A percentile compares a stretch with the other conserved stretches of the same genome.
Conservation (phyloP, 2,329 filamentous ascomycete genomes). For the Berkeleyomyces basicola region DNA sequence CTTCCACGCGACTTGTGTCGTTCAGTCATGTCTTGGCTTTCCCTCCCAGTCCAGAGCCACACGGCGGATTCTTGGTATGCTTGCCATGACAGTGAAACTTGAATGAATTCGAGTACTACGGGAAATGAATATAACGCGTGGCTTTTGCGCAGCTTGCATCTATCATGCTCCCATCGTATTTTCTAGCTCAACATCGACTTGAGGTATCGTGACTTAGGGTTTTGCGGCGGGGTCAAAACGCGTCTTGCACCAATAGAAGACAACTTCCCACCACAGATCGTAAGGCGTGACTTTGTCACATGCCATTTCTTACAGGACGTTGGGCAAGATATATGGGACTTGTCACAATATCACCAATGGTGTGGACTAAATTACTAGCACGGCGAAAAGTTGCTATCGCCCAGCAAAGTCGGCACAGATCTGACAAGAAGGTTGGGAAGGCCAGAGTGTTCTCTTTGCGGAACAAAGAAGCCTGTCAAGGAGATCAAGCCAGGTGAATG, state of each 20-base stretch:
- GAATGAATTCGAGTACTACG: neutral
- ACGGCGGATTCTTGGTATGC: neutral
- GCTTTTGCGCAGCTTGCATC: neutral
- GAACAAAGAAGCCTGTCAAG: neutral
- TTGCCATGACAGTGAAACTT: neutral
- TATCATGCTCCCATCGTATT: neutral
- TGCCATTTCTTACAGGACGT: neutral
- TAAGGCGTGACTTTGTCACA: neutral
- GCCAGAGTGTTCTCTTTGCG: neutral
- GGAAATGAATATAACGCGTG: neutral
- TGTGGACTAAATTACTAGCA: no score
- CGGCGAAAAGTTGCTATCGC: neutral
- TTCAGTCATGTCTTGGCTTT: neutral
- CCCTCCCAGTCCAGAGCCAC: neutral
- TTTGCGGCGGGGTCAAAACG: neutral
- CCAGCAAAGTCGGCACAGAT: neutral
- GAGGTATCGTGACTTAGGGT: neutral
- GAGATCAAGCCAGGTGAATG: neutral
- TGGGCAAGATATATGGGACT: neutral
- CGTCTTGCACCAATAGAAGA: neutral
- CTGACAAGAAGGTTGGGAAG: neutral
- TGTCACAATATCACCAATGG: neutral
- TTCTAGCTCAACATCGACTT: no score
- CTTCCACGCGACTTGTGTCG: neutral
- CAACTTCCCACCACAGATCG: neutral